phyloP scores from a whole-genome alignment of 2,329 filamentous ascomycete genomes.

The Pseudocercospora musae region DNA sequence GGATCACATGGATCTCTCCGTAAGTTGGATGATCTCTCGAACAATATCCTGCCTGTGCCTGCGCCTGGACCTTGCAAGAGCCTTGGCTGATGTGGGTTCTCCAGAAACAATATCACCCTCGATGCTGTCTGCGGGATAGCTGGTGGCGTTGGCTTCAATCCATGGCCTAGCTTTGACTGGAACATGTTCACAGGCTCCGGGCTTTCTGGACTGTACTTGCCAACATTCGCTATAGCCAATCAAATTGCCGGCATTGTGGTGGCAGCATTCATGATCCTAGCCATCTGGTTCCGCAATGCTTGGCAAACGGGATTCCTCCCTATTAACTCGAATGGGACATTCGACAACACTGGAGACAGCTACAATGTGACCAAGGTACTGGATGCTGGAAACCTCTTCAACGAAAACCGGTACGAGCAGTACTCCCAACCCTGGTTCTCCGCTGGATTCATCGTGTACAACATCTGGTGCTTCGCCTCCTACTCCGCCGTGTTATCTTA shows the following conservation, averaged over 20 bases:
- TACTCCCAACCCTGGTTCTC: slow-evolving; percentile 65
- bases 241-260: slow-evolving; percentile 60
- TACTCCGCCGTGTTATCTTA: slow-evolving; percentile 8
- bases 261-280: slow-evolving; percentile 20
- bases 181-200: slow-evolving; percentile 65
- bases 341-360: slow-evolving; percentile 74
- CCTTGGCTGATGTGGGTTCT: neutral
- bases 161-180: slow-evolving; percentile 75
- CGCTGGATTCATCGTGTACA: slow-evolving; percentile 9
- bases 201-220: slow-evolving; percentile 51
- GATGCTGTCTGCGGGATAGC: slow-evolving; percentile 3
- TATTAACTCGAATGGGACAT: slow-evolving; percentile 75
- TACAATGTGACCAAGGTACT: slow-evolving; percentile 80
- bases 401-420: slow-evolving; percentile 67
- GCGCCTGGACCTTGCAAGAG: neutral
- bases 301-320: slow-evolving; percentile 82
- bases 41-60: neutral
- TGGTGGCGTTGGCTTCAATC: slow-evolving; percentile 13
- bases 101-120: slow-evolving; percentile 9
- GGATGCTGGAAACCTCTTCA: slow-evolving; percentile 71
- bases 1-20: slow-evolving; percentile 13
- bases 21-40: neutral
- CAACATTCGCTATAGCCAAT: slow-evolving; percentile 39
- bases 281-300: slow-evolving; percentile 63
- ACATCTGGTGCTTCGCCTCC: slow-evolving; percentile 10